Evolutionary conservation across 2,329 filamentous ascomycete genomes (phyloP).

Genomic region (Ascochyta clinopodiicola): DNA sequence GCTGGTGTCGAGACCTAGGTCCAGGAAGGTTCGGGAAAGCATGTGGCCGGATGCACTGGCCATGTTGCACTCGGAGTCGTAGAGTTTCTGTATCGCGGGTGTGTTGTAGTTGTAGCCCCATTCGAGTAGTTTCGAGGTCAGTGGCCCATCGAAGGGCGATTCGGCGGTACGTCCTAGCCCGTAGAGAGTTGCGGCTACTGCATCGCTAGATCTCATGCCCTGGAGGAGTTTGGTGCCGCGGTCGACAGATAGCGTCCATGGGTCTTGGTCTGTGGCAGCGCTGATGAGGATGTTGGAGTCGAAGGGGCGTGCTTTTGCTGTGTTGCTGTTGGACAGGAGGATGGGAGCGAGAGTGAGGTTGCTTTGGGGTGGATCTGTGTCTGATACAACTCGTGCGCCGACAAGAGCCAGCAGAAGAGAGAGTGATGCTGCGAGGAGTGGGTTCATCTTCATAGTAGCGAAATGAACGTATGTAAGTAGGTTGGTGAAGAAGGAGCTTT

Average conservation of each 20-base stretch:
- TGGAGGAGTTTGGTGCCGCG: background rate
- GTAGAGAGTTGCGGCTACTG: background rate
- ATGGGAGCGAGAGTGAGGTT: background rate
- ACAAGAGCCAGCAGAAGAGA: background rate
- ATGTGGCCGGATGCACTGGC: background rate
- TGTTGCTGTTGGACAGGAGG: too few relatives aligned
- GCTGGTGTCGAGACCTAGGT: slow-evolving; percentile 1
- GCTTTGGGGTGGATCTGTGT: background rate
- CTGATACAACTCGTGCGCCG: background rate
- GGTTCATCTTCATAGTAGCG: background rate
- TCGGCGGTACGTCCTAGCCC: background rate
- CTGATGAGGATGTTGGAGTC: background rate
- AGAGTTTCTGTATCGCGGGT: background rate
- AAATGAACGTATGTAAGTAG: too few relatives aligned
- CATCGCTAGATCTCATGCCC: background rate
- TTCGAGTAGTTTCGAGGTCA: background rate
- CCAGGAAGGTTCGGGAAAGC: background rate
- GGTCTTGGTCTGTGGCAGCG: background rate
- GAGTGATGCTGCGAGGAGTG: background rate
- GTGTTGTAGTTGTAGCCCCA: background rate
- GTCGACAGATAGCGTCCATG: background rate
- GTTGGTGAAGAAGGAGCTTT: too few relatives aligned
- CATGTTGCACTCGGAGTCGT: background rate
- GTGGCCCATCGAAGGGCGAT: background rate
- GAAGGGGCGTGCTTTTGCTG: background rate